phyloP scores from a whole-genome alignment of 805 yeast species.

The Candida namnaoensis region DNA sequence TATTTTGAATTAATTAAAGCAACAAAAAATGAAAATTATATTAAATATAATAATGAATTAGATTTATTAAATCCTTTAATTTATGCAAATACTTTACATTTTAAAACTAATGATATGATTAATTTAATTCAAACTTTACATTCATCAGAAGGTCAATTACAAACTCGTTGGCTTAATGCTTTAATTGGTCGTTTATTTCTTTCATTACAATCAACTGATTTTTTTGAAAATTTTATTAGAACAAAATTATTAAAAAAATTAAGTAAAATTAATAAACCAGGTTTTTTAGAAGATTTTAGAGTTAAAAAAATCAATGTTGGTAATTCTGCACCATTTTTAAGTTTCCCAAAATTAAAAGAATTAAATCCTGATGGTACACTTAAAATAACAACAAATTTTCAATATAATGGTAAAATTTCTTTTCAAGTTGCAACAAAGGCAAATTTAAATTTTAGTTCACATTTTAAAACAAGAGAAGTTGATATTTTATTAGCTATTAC shows the following conservation, averaged over 20 bases:
- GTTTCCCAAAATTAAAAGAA: constrained; percentile 60
- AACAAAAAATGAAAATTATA: constrained; percentile 34
- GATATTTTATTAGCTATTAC: constrained; percentile 65
- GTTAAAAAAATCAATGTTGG: constrained; percentile 73
- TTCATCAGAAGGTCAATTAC: constrained; percentile 74
- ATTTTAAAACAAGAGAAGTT: constrained; percentile 67
- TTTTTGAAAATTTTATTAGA: constrained; percentile 48
- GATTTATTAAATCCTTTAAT: constrained; percentile 45
- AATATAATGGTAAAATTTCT: constrained; percentile 70
- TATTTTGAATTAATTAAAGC: constrained; percentile 81
- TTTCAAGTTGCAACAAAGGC: constrained; percentile 77
- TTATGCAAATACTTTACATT: constrained; percentile 68
- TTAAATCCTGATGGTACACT: constrained; percentile 77
- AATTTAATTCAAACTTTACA: constrained; percentile 68
- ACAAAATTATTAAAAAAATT: constrained; percentile 62
- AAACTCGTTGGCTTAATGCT: constrained; percentile 89
- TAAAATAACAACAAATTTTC: constrained; percentile 48
- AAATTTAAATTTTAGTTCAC: constrained; percentile 63
- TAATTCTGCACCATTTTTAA: constrained; percentile 67
- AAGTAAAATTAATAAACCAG: constrained; percentile 76
- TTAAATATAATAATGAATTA: constrained; percentile 11
- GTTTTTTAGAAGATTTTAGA: constrained; percentile 75
- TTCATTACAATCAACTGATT: constrained; percentile 63
- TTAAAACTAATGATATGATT: constrained; percentile 62
- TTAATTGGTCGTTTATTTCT: constrained; percentile 75